Evolutionary conservation across 805 yeast genomes (phyloP).

Genomic region (Saturnispora dispora): DNA sequence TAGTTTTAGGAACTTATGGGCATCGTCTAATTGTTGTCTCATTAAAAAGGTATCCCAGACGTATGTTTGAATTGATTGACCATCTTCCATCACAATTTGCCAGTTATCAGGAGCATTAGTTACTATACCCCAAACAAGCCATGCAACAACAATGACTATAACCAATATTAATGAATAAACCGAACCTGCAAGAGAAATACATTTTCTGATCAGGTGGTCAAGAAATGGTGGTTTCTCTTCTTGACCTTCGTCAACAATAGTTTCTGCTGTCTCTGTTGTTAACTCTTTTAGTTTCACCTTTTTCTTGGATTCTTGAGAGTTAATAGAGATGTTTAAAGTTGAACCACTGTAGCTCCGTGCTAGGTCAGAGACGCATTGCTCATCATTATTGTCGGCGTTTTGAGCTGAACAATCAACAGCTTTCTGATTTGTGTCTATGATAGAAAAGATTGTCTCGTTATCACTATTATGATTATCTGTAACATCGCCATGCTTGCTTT

Average conservation of each 20-base stretch:
- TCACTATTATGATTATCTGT: neutral
- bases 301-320: neutral
- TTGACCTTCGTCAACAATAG: neutral
- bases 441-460: neutral
- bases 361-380: neutral
- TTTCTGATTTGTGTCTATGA: neutral
- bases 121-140: slow-evolving; percentile 10
- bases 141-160: neutral
- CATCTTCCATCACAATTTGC: slow-evolving; percentile 36
- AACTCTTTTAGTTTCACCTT: neutral
- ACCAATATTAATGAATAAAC: neutral
- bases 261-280: neutral
- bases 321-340: neutral
- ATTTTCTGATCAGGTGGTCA: neutral
- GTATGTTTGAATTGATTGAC: slow-evolving; percentile 32
- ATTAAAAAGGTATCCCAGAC: slow-evolving; percentile 32
- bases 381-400: neutral
- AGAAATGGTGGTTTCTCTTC: neutral
- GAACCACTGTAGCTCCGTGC: neutral
- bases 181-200: neutral
- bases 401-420: neutral
- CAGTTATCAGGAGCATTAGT: slow-evolving; percentile 28
- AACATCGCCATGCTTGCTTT: neutral
- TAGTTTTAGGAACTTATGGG: slow-evolving; percentile 20
- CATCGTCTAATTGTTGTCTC: slow-evolving; percentile 30